Evolutionary conservation across 352 stramenopile species (phyloP), one percentile per base, ranked within the genome.

Genomic region (Globisporangium canariense): DNA sequence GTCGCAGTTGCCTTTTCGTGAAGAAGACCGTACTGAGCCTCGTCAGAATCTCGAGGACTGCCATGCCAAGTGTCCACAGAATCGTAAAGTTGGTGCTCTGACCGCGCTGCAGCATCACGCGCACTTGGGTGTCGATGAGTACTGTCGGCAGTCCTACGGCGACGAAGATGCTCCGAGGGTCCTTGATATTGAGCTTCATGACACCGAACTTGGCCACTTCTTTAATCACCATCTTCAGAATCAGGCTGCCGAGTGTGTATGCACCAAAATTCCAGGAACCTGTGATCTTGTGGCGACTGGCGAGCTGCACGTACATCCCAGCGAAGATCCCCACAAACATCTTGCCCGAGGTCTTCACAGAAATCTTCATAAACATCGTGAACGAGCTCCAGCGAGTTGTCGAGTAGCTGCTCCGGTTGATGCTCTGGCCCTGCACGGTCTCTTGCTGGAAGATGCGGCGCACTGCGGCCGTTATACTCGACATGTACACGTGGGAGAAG

Each of bases 101-200:
- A 11, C 49, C 38, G 6, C 59, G 53, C 41, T 69, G 67, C 4
- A 70, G n/a, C 16, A 69, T 46, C 28, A 73, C 63, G 0, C 67
- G 62, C 22, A 73, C 45, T 53, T 74, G 67, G 1, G 58, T 70
- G 43, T 70, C 67, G 16, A 74, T 62, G 30, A 74, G 56, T 16
- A 70, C 64, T 1, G 67, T 74, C 2, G 67, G 64, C 7, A 70
- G 45, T 1, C 58, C 64, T 1, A 63, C 30, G 4, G 51, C 52
- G 2, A 55, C 52, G 16, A 69, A 68, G 56, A 72, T 72, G 16
- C 43, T 62, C 6, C 58, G 52, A 20, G 66, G 45, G 14, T 68
- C 57, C 1, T 56, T 58, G 30, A 59, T 32, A 10, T 32, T 58
- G 41, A 60, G 25, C 22, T 47, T 46, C 57, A 60, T 56, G 10